phyloP scores from a whole-genome alignment of 108 stramenopile genomes.

The Cyclotella choctawhatcheeana region DNA sequence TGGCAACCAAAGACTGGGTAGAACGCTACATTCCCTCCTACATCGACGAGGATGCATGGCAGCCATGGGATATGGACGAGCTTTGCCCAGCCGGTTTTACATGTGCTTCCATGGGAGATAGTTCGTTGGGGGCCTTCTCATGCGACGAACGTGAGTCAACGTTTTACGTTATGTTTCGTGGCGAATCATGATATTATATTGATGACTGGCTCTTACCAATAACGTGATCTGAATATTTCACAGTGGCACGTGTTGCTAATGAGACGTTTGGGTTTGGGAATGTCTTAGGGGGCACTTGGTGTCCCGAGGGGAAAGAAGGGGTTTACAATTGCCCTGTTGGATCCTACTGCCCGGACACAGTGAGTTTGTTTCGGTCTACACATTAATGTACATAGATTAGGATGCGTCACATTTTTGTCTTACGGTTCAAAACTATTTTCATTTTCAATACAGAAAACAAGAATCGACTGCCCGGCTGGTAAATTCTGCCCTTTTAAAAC shows the following conservation, averaged over 20 bases:
- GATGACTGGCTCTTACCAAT: not conserved
- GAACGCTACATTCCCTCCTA: constrained; percentile 6
- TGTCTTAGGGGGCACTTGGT: constrained; percentile 26
- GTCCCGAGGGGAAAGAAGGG: constrained; percentile 4
- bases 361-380: constrained; percentile 17
- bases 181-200: not conserved
- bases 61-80: not conserved
- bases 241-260: constrained; percentile 11
- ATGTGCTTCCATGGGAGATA: not conserved
- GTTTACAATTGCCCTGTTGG: constrained; percentile 52
- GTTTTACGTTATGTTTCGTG: not conserved
- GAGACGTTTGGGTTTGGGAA: constrained; percentile 21
- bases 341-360: constrained; percentile 45
- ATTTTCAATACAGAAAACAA: constrained; percentile 11
- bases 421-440: too few species aligned
- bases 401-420: too few species aligned
- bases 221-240: not conserved
- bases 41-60: not conserved
- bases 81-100: constrained; percentile 12
- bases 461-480: constrained; percentile 3
- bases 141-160: constrained; percentile 11
- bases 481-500: constrained; percentile 19
- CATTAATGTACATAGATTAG: too few species aligned
- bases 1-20: not conserved
- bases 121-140: constrained; percentile 3